These are phyloP conservation scores for Xylaria grammica DNA, from an alignment of 495 filamentous ascomycete species.

Conservation along the genomic window DNA sequence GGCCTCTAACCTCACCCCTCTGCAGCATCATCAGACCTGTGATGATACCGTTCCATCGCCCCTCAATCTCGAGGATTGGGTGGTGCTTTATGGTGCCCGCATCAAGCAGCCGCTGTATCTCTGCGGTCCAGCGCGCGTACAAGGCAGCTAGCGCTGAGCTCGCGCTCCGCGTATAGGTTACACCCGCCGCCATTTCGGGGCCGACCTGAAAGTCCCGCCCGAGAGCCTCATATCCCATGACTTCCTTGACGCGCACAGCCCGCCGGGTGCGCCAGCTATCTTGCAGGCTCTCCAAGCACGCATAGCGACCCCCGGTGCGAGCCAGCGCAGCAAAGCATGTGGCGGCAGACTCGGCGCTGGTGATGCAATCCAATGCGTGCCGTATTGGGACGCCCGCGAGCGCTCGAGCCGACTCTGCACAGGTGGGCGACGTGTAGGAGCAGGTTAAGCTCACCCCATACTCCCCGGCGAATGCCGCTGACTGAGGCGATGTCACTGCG, in stretches of 20 bases:
- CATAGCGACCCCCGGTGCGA: slow-evolving; percentile 24
- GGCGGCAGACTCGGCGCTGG: slow-evolving; percentile 15
- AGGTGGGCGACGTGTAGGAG: slow-evolving; percentile 13
- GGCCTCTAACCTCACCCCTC: background rate
- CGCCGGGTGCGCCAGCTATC: slow-evolving; percentile 14
- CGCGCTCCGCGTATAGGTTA: background rate
- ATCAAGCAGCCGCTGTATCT: slow-evolving; percentile 7
- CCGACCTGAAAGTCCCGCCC: slow-evolving; percentile 7
- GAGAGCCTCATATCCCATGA: slow-evolving; percentile 24
- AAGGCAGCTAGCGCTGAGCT: background rate
- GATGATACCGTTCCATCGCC: slow-evolving; percentile 3
- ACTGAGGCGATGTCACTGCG: slow-evolving; percentile 21
- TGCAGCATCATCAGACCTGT: background rate
- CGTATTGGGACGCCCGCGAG: slow-evolving; percentile 8
- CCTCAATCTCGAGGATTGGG: slow-evolving; percentile 1
- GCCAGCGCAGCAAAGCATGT: slow-evolving; percentile 23
- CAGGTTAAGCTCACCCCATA: slow-evolving; percentile 13
- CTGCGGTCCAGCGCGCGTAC: background rate
- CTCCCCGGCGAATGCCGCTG: slow-evolving; percentile 6
- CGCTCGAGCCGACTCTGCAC: background rate
- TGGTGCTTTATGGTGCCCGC: background rate
- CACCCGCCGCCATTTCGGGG: background rate
- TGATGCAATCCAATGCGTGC: slow-evolving; percentile 26
- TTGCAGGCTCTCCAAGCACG: slow-evolving; percentile 17
- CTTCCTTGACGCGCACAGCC: slow-evolving; percentile 20